Base-by-base conservation (phyloP, 345 rosid species). In the Streptanthus diversifolius region DNA sequence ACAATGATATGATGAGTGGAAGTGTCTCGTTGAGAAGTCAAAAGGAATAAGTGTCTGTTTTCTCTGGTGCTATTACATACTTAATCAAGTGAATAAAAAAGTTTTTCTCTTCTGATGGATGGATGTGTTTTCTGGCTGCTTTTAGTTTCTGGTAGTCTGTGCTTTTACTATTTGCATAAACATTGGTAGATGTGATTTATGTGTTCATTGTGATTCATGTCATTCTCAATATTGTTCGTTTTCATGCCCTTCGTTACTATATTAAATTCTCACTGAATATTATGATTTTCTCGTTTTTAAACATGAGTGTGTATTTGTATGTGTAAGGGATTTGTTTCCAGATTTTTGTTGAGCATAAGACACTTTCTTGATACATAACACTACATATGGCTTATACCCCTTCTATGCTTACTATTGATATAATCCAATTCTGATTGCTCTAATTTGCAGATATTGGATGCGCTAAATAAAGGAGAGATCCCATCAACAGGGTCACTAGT, bases 401-500 rank as follows among this genome's bases (percentile, higher is more conserved):
- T 39, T 59, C 10, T 60, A 41, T 51, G 30, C 40, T 40, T 41
- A 41, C 14, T 9, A 7, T 53, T 61, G 62, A 19, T 18, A 2
- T 75, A 33, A n/a, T 61, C 2, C 54, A 53, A 58, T 37, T 66
- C 24, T 72, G 59, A 13, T 54, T 10, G 57, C 22, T 77, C 59
- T 39, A 47, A 64, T 69, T 79, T 83, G 67, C 87, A 95, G 99
- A 95, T 95, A 71, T 88, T 95, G 45, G 97, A 92, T 75, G 99
- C 99, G 32, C 79, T 95, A 80, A 95, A 95, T 77, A 95, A 95
- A 80, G 99, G 99, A 63, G 98, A 95, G 82, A 95, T 95, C 76
- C 99, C 99, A 78, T 86, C 99, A 49, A 95, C 99, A 29, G 99
- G 99, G 68, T 95, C 98, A 66, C 86, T 95, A 27, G 99, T 95